A percentile compares a stretch with the other conserved stretches of the same genome.
Evolutionary conservation across 306 rosid species (phyloP).

Genomic region (Cercis canadensis): DNA sequence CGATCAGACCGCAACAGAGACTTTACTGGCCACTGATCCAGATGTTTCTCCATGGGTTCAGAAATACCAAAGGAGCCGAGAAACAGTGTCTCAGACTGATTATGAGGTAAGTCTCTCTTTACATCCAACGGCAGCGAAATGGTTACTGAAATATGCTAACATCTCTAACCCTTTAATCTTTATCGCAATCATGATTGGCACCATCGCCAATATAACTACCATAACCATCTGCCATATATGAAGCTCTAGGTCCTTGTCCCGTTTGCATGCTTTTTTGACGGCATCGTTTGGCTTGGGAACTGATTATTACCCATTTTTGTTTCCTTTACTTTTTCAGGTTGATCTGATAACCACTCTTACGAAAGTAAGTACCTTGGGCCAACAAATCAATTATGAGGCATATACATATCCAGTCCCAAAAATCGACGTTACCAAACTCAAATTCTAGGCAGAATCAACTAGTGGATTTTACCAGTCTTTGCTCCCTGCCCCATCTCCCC

Average conservation of each 20-base stretch:
- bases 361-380: conserved; percentile 82
- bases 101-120: conserved; percentile 63
- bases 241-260: neutral
- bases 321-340: conserved; percentile 60
- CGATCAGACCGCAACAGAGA: conserved; percentile 79
- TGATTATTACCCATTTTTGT: conserved; percentile 8
- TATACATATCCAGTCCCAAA: conserved; percentile 67
- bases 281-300: conserved; percentile 26
- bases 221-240: neutral
- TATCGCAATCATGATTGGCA: conserved; percentile 11
- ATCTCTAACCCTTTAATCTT: neutral
- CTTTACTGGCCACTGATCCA: conserved; percentile 75
- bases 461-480: neutral
- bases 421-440: conserved; percentile 81
- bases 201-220: neutral
- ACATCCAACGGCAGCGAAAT: neutral
- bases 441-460: conserved; percentile 49
- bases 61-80: conserved; percentile 91
- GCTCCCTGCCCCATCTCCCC: conserved; percentile 13
- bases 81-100: conserved; percentile 92
- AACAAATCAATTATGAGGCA: conserved; percentile 86
- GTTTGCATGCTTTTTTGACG: neutral
- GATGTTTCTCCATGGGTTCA: conserved; percentile 90
- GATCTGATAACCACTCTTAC: conserved; percentile 88
- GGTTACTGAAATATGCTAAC: neutral